phyloP scores from a whole-genome alignment of 345 rosid species.

The Aegle marmelos region DNA sequence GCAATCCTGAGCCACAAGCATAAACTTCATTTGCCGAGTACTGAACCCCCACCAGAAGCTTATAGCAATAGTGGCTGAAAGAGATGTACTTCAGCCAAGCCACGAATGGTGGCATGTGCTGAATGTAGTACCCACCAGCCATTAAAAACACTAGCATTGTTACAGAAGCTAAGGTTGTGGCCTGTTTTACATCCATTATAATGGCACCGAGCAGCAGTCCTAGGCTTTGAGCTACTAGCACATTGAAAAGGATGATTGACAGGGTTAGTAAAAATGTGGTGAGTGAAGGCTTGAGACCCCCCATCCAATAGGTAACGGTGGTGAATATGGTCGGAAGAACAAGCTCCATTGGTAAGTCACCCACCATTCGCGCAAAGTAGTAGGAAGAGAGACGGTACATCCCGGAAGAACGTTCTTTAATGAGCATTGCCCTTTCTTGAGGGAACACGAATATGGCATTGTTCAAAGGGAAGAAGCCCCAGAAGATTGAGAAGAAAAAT shows the following conservation, averaged over 20 bases:
- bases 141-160: slow-evolving; percentile 78
- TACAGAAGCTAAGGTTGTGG: slow-evolving; percentile 77
- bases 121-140: slow-evolving; percentile 90
- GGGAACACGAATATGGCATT: slow-evolving; percentile 85
- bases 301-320: slow-evolving; percentile 89
- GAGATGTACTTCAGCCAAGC: slow-evolving; percentile 88
- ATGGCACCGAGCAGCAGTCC: slow-evolving; percentile 88
- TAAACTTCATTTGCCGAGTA: slow-evolving; percentile 61
- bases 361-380: slow-evolving; percentile 65
- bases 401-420: slow-evolving; percentile 82
- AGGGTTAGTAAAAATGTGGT: slow-evolving; percentile 65
- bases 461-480: slow-evolving; percentile 91
- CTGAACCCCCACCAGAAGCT: slow-evolving; percentile 77
- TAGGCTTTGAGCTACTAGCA: slow-evolving; percentile 79
- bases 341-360: slow-evolving; percentile 96
- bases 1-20: slow-evolving; percentile 47
- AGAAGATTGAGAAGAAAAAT: slow-evolving; percentile 88
- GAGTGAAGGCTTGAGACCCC: slow-evolving; percentile 79
- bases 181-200: slow-evolving; percentile 79
- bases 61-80: slow-evolving; percentile 82
- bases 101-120: slow-evolving; percentile 73
- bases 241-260: slow-evolving; percentile 61
- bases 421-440: slow-evolving; percentile 82
- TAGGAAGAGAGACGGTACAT: slow-evolving; percentile 92
- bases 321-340: slow-evolving; percentile 80